Evolutionary conservation across 2,329 filamentous ascomycete genomes (phyloP).

Genomic region (Calonectria multiphialidica): DNA sequence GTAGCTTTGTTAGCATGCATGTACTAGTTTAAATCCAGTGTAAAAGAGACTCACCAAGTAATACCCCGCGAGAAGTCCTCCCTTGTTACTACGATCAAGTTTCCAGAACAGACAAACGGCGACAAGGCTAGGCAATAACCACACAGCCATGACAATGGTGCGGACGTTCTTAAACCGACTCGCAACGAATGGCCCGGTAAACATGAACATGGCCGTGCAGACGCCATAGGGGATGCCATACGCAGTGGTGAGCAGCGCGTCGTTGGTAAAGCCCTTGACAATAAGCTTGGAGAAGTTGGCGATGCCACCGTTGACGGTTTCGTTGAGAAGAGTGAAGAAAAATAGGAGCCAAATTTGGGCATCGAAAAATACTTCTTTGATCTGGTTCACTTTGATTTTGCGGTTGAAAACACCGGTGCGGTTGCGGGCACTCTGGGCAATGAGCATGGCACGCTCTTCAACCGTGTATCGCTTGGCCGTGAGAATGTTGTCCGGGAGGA

Average conservation of each 20-base stretch:
- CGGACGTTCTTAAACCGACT: constrained; percentile 62
- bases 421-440: constrained; percentile 70
- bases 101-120: constrained; percentile 64
- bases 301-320: constrained; percentile 66
- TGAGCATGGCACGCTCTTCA: constrained; percentile 58
- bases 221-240: constrained; percentile 67
- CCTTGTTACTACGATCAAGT: constrained; percentile 53
- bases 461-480: constrained; percentile 44
- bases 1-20: neutral
- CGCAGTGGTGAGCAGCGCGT: constrained; percentile 56
- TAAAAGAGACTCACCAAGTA: constrained; percentile 54
- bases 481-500: constrained; percentile 62
- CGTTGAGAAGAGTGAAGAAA: constrained; percentile 67
- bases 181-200: constrained; percentile 64
- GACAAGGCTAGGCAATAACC: constrained; percentile 63
- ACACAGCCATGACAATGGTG: constrained; percentile 64
- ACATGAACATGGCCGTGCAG: constrained; percentile 66
- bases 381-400: constrained; percentile 62
- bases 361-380: constrained; percentile 62
- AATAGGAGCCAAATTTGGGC: constrained; percentile 64
- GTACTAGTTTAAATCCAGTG: neutral
- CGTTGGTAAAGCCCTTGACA: constrained; percentile 60
- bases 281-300: constrained; percentile 68
- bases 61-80: constrained; percentile 63
- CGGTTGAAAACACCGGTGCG: constrained; percentile 61